phyloP scores from a whole-genome alignment of 352 stramenopile species.

The Vaucheria bursata region DNA sequence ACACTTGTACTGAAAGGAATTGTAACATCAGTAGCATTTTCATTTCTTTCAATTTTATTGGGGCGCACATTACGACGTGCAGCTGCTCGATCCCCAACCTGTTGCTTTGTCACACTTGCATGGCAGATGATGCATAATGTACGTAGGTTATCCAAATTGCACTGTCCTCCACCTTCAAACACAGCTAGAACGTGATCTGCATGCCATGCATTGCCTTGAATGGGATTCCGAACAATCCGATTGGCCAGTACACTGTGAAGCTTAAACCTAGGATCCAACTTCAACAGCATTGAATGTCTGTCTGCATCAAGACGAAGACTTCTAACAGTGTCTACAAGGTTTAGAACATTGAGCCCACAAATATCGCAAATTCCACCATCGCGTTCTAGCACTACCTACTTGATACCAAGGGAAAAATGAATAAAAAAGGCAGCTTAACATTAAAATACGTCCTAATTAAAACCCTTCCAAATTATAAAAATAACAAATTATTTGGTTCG shows the following conservation, averaged over 20 bases:
- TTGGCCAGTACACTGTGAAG: conserved; percentile 13
- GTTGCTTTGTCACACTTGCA: conserved; percentile 28
- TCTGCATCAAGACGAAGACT: background rate
- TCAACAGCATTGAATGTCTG: conserved; percentile 10
- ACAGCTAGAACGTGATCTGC: conserved; percentile 45
- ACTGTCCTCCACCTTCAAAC: conserved; percentile 43
- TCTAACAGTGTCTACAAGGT: conserved; percentile 14
- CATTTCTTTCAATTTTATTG: no score
- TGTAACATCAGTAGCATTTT: no score
- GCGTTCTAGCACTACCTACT: conserved; percentile 17
- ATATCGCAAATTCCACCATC: conserved; percentile 25
- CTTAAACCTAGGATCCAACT: conserved; percentile 13
- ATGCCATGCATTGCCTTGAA: conserved; percentile 40
- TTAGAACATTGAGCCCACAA: conserved; percentile 16
- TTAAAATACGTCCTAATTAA: no score
- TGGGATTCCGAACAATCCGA: conserved; percentile 26
- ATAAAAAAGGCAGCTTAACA: no score
- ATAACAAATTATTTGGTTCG: no score
- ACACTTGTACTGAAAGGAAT: no score
- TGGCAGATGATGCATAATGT: conserved; percentile 48
- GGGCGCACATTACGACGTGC: no score
- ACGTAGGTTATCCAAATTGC: conserved; percentile 41
- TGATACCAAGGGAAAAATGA: background rate
- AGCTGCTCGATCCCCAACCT: conserved; percentile 29
- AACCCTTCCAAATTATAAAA: no score